A percentile compares a stretch with the other conserved stretches of the same genome.
These are phyloP conservation scores for fission yeast (Schizosaccharomyces pombe) DNA, from an alignment of 805 yeast species.

Conservation along the genomic window DNA sequence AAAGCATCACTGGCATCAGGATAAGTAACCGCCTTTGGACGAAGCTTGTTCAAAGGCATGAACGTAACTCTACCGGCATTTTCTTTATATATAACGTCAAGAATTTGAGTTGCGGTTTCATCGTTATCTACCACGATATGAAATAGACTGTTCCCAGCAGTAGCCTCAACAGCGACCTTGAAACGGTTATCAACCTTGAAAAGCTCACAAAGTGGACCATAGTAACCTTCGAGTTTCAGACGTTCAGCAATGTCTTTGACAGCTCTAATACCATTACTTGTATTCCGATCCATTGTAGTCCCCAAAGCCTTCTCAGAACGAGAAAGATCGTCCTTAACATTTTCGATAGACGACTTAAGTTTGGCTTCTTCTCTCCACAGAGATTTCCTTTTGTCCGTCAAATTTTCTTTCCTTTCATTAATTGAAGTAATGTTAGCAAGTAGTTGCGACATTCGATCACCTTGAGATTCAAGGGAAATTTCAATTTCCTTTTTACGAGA, in stretches of 20 bases:
- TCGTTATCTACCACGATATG: constrained; percentile 79
- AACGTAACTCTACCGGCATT: constrained; percentile 73
- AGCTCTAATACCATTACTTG: constrained; percentile 44
- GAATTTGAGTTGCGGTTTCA: constrained; percentile 51
- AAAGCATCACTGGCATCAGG: constrained; percentile 48
- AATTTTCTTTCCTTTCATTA: neutral
- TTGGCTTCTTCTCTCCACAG: constrained; percentile 65
- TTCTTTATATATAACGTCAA: constrained; percentile 49
- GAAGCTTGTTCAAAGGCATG: constrained; percentile 60
- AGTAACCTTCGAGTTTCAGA: constrained; percentile 37
- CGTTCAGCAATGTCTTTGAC: constrained; percentile 39
- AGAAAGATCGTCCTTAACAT: constrained; percentile 30
- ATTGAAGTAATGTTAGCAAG: neutral
- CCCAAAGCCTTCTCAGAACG: constrained; percentile 36
- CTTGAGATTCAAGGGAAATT: neutral
- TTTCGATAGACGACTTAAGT: constrained; percentile 30
- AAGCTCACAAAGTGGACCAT: constrained; percentile 70
- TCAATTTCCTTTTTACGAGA: neutral
- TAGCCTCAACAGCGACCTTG: constrained; percentile 64
- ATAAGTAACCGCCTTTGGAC: constrained; percentile 21
- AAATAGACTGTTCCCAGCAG: constrained; percentile 66
- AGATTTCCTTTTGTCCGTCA: constrained; percentile 22
- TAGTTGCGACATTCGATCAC: neutral
- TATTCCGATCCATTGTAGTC: constrained; percentile 53
- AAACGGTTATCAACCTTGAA: constrained; percentile 63